phyloP scores from a whole-genome alignment of 768 basidiomycete species.

The Tremella yokohamensis region DNA sequence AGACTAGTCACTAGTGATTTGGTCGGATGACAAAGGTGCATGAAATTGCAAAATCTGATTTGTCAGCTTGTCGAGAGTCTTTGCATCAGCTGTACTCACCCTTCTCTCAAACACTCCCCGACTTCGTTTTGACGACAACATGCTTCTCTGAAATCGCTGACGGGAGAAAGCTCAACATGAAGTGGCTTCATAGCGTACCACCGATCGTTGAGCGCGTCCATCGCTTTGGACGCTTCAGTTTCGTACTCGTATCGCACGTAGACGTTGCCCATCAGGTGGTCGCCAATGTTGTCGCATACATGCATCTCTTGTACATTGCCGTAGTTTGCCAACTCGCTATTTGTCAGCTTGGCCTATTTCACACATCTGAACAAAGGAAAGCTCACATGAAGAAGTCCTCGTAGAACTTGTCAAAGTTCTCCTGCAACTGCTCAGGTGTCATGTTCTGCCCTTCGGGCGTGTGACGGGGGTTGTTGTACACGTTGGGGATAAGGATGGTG shows the following conservation, averaged over 20 bases:
- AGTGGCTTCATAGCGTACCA: slow-evolving; percentile 98
- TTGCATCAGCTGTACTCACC: slow-evolving; percentile 40
- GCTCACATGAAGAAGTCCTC: slow-evolving; percentile 77
- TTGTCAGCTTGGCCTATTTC: neutral
- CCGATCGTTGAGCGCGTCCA: slow-evolving; percentile 86
- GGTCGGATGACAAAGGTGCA: slow-evolving; percentile 88
- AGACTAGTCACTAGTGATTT: slow-evolving; percentile 75
- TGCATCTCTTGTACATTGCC: slow-evolving; percentile 94
- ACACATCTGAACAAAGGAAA: neutral
- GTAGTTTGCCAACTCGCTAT: slow-evolving; percentile 79
- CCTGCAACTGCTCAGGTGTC: slow-evolving; percentile 63
- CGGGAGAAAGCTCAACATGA: slow-evolving; percentile 95
- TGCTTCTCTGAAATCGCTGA: slow-evolving; percentile 97
- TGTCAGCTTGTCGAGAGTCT: neutral
- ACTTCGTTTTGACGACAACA: slow-evolving; percentile 99
- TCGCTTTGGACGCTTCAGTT: slow-evolving; percentile 89
- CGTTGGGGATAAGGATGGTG: slow-evolving; percentile 91
- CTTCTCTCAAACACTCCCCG: slow-evolving; percentile 92
- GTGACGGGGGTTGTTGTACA: slow-evolving; percentile 96
- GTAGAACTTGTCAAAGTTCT: slow-evolving; percentile 55
- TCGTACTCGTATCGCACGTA: slow-evolving; percentile 99
- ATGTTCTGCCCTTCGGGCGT: slow-evolving; percentile 59
- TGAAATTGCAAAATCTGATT: slow-evolving; percentile 92
- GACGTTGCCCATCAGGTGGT: slow-evolving; percentile 94
- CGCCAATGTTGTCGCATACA: slow-evolving; percentile 99